Evolutionary conservation across 306 rosid genomes (phyloP), one percentile per base, ranked within the genome.

Genomic region (Prunus davidiana): DNA sequence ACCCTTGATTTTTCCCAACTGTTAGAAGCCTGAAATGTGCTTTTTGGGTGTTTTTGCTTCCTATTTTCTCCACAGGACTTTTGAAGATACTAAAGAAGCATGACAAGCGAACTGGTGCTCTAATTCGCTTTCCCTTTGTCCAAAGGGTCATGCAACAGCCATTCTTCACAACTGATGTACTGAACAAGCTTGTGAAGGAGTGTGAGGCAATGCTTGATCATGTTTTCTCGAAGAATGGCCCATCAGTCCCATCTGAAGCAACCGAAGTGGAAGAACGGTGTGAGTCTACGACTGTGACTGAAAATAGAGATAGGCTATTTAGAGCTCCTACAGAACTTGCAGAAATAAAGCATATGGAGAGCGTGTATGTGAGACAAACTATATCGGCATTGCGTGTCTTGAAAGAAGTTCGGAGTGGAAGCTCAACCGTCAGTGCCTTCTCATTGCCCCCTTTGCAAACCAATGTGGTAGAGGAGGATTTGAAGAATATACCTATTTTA

Each of bases 51-150:
- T 14, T 11, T 27, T 71, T 32, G 63, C 16, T 24, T 70, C 28
- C n/a, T 22, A 3, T 38, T 60, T 47, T 15, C 28, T 66, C 28
- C 16, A 71, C 78, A 88, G 91, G 91, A 74, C 80, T 94, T 72
- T 91, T 88, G 81, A 94, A 91, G 88, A 94, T 94, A 84, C 85
- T 92, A 69, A 94, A 94, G 89, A 94, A 94, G 79, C 91, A 94
- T 57, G 96, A 91, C 70, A 94, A 91, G 89, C 85, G 91, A 82
- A 90, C 91, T 10, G 96, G 97, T 66, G 93, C 88, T 69, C 85
- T 88, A 12, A 57, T 82, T 71, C 91, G 96, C 43, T 72, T 90
- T 62, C 90, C 97, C 66, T 90, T 88, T 67, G 88, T 94, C 83
- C 93, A 92, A 84, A 83, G 82, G 71, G 96, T 92, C 76, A 61